Base-by-base conservation (phyloP, 2,329 filamentous ascomycete species). In the Penicillium sp. region DNA sequence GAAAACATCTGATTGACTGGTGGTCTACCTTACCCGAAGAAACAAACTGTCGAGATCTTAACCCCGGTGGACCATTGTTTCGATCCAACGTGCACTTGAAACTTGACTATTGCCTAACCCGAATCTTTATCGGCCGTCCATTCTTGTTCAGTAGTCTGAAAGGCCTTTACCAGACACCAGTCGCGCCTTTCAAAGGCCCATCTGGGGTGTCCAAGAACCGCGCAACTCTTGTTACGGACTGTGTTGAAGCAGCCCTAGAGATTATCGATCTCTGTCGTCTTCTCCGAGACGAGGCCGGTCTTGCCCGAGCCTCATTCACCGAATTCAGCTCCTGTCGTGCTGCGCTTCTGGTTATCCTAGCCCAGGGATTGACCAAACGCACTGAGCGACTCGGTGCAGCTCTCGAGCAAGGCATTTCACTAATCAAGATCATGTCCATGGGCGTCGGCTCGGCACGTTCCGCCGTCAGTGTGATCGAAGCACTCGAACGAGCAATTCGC, bases 251-350 rank as follows among this genome's bases (percentile, higher is more conserved):
- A 2, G 79, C 80, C 2, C 63, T 80, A 25, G 73, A 76, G 50
- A 76, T 80, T 10, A 71, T 82, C 16, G 75, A 79, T 39, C 72
- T 80, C 4, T 81, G 79, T 54, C 75, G 75, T 36, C 67, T 76
- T 4, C 72, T 82, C 4, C 74, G 76, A 35, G 75, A 75, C 40
- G 77, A 75, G n/a, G 75, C 77, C 13, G 80, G 79, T 14, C 76
- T 82, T 46, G 79, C 80, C 5, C 74, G 79, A 27, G 78, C 79
- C 2, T 81, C 79, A 0, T 82, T 81, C 57, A 81, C 79, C 3
- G 80, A 82, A 55, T 82, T 81, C 60, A 80, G 77, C 60, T 78
- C 79, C 3, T 81, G 79, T 45, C 78, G 80, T 38, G 79, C 79
- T 9, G 79, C 80, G 8, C 67, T 82, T 5, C 69, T 82, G 2